A percentile compares a stretch with the other conserved stretches of the same genome.
Conservation (phyloP, 1,284 basidiomycete genomes). For the Peniophora sp. region DNA sequence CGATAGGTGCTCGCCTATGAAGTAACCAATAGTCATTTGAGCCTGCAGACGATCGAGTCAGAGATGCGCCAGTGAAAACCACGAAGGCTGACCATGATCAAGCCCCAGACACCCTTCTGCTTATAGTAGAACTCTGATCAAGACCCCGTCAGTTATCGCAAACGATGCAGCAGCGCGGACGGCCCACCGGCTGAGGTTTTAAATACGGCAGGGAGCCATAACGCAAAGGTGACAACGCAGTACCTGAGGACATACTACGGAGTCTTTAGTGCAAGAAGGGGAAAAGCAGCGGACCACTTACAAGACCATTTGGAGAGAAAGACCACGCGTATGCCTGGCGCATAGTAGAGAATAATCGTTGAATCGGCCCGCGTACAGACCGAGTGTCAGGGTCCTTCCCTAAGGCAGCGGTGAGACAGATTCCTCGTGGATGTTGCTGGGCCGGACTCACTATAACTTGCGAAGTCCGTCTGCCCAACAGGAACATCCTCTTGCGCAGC, state of each 20-base stretch:
- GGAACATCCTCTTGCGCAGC: slow-evolving; percentile 20
- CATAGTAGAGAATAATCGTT: slow-evolving; percentile 27
- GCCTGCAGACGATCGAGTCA: slow-evolving; percentile 54
- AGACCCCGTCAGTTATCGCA: background rate
- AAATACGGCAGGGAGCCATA: slow-evolving; percentile 50
- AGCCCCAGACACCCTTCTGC: slow-evolving; percentile 35
- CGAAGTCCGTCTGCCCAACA: slow-evolving; percentile 9
- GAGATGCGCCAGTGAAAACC: background rate
- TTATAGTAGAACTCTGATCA: slow-evolving; percentile 33
- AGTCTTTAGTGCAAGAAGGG: background rate
- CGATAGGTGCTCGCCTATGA: slow-evolving; percentile 53
- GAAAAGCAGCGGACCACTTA: slow-evolving; percentile 14
- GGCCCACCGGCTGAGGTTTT: slow-evolving; percentile 29
- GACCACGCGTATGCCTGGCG: slow-evolving; percentile 33
- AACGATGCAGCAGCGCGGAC: too few relatives aligned
- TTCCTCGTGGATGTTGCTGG: background rate
- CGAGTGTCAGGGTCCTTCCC: too few relatives aligned
- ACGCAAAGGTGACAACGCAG: slow-evolving; percentile 40
- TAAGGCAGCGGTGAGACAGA: background rate
- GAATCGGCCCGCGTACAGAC: slow-evolving; percentile 9
- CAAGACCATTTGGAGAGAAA: slow-evolving; percentile 35
- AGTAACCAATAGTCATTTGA: slow-evolving; percentile 41
- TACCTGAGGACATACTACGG: slow-evolving; percentile 50
- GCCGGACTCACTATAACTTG: slow-evolving; percentile 26
- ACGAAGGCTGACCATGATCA: background rate